These are phyloP conservation scores for Pneumocystis carinii DNA, from an alignment of 1,139 yeast species.

Conservation along the genomic window DNA sequence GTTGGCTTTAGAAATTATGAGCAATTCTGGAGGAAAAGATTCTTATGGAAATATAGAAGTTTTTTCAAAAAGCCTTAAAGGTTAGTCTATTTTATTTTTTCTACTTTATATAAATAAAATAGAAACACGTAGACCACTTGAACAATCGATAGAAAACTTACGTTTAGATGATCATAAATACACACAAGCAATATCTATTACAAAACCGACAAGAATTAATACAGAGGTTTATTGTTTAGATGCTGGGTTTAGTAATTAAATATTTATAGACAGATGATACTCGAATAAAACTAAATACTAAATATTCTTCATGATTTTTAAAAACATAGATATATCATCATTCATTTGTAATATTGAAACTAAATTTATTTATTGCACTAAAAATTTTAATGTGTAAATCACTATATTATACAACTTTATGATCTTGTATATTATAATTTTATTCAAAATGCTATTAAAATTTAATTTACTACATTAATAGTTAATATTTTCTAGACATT, in stretches of 20 bases:
- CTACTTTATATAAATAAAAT: not conserved
- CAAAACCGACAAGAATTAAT: not conserved
- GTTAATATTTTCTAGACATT: not conserved
- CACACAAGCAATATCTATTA: not conserved
- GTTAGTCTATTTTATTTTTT: not conserved
- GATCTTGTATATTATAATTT: not conserved
- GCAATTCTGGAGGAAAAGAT: not conserved
- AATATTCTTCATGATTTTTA: not conserved
- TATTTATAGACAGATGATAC: not conserved
- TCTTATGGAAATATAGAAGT: not conserved
- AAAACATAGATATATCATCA: not conserved
- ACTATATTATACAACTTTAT: not conserved
- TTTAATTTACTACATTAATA: not conserved
- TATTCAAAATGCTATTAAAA: not conserved
- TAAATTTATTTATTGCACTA: not conserved
- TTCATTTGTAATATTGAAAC: not conserved
- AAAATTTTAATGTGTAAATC: not conserved
- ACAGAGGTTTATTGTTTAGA: not conserved
- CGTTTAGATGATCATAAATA: not conserved
- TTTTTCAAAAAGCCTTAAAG: slow-evolving; percentile 1
- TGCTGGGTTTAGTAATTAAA: not conserved
- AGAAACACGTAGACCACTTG: not conserved
- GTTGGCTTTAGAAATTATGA: slow-evolving; percentile 14
- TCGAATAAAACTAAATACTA: not conserved
- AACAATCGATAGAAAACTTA: not conserved